These are phyloP conservation scores for Psilocybe tampanensis DNA, from an alignment of 768 basidiomycete species.

Conservation along the genomic window DNA sequence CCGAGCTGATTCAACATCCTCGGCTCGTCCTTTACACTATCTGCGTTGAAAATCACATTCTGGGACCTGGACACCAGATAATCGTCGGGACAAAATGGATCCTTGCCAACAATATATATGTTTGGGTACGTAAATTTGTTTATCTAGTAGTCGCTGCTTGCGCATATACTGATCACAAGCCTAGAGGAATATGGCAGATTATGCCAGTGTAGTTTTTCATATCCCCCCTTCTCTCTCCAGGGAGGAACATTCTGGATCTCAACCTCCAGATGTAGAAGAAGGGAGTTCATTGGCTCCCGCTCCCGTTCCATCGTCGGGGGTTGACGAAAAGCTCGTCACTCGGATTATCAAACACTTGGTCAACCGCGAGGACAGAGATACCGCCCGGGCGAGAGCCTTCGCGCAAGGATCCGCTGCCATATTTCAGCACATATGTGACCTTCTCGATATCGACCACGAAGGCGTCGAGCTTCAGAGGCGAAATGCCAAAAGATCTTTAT, in stretches of 20 bases:
- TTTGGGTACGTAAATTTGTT: conserved; percentile 22
- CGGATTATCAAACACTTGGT: conserved; percentile 7
- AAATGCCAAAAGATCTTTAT: neutral
- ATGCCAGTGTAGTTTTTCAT: too few species aligned
- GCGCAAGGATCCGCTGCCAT: conserved; percentile 8
- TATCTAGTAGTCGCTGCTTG: too few species aligned
- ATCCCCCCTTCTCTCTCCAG: too few species aligned
- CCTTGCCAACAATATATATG: conserved; percentile 20
- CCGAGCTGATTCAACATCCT: conserved; percentile 14
- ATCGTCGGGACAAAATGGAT: conserved; percentile 27
- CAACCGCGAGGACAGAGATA: neutral
- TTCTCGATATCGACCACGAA: neutral
- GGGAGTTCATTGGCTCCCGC: too few species aligned
- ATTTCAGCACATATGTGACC: conserved; percentile 4
- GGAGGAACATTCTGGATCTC: too few species aligned
- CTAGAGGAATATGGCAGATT: too few species aligned
- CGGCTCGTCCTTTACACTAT: conserved; percentile 24
- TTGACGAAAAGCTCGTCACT: neutral
- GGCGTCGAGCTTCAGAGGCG: neutral
- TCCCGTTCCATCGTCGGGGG: too few species aligned
- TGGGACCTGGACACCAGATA: conserved; percentile 1
- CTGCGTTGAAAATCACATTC: conserved; percentile 23
- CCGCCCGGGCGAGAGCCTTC: conserved; percentile 7
- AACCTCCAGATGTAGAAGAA: too few species aligned
- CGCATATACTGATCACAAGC: too few species aligned